Evolutionary conservation across 2,329 filamentous ascomycete species (phyloP), one percentile per base, ranked within the genome.

Genomic region (Sodiomyces alkalinus): DNA sequence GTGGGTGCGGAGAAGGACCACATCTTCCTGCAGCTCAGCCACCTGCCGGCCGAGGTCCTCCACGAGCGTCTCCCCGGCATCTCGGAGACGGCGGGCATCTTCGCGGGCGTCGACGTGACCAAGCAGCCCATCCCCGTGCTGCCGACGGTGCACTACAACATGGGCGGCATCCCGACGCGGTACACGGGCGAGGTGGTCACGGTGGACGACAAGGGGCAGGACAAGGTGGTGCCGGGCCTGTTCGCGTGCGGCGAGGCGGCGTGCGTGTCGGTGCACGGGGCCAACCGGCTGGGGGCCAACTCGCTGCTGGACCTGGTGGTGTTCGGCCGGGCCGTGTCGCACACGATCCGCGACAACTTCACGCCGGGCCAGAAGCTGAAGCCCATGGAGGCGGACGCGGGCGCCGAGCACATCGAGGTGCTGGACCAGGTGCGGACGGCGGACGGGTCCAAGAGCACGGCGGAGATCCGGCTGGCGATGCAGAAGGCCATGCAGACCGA

Each of bases 401-500:
- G 82, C 56, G 79, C 85, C 34, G 76, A 90, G 28, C 81, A 82
- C 34, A 93, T 96, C 47, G 67, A 74, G 52, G 70, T 80, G 32
- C 74, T 96, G 36, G 87, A 96, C 65, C 64, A 81, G 52, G 64
- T 90, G 53, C 79, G 87, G 51, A 92, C 68, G 28, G 74, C 87
- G 7, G 70, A 81, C 29, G 87, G 87, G 34, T 73, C 82, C 46
- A 87, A 82, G 72, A 77, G 70, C 52, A 94, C 87, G 23, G 74
- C 80, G 44, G 85, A 94, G 45, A 75, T 96, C 56, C 76, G 90
- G 44, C 69, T 79, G 35, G 75, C 77, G 41, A 96, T 96, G 87
- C 87, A 96, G 58, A 94, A 90, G 74, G 77, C 80, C 43, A 96
- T 96, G 87, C 87, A 96, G 64, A 81, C 80, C 26, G 90, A 96